Evolutionary conservation across 176 grass and related monocot genomes (phyloP), one percentile per base, ranked within the genome.

Genomic region (Carex kokanica): DNA sequence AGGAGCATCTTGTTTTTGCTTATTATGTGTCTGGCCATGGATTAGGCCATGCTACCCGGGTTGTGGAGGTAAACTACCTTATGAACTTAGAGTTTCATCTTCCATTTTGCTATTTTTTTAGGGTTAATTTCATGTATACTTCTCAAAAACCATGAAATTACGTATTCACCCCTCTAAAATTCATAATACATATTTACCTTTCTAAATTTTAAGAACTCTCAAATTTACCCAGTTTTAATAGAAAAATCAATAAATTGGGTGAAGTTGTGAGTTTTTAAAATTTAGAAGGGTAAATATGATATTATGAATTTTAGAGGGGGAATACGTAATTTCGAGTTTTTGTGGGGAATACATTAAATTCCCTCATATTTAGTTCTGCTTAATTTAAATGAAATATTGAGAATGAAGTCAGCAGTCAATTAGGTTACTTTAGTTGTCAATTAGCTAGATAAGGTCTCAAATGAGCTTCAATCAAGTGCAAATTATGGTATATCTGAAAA

Each of bases 11-110:
- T 18, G 87, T 95, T 62, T 93, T 95, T 78, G 96, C 93, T 53
- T 98, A 89, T 87, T 98, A 98, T 88, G 86, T 95, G 78, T 95
- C 89, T 69, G 96, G 93, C 78, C 96, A 98, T 64, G 96, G 96
- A 54, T 95, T 98, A 77, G 96, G 96, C 84, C 96, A 98, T 88
- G 96, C 96, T 74, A 98, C 93, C 8, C 96, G 96, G 53, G 89
- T 92, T 66, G 68, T 98, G 55, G 95, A 95, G 91, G 94, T 97
- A 70, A 61, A 31, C 21, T 18, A 34, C 8, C 2, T 72, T 3
- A 32, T 36, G n/a, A n/a, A n/a, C n/a, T n/a, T n/a, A 6, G 45
- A 43, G 27, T 69, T 21, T 75, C 0, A 29, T 77, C 31, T 80
- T 80, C 16, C 12, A 2, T 83, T 27, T 66, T 16, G 14, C 64